Percentiles rank a stretch among this genome's conserved stretches.
phyloP scores from a whole-genome alignment of 2,329 filamentous ascomycete genomes.

The Pleoardoris graminearum region DNA sequence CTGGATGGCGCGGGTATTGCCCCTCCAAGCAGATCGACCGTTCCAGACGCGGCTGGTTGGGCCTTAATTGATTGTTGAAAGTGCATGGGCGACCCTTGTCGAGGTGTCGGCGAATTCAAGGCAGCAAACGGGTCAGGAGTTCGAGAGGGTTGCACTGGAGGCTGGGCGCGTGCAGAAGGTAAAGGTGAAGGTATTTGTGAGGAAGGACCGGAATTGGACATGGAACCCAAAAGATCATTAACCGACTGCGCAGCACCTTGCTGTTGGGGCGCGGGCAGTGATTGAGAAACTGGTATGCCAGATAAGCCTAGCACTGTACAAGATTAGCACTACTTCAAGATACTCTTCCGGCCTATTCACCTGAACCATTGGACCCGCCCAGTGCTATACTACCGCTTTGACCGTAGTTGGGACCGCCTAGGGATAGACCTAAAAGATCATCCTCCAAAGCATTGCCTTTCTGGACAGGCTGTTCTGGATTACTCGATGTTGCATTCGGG shows the following conservation, averaged over 20 bases:
- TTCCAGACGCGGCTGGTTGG: conserved; percentile 34
- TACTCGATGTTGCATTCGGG: conserved; percentile 38
- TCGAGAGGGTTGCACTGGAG: conserved; percentile 39
- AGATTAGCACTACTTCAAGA: conserved; percentile 16
- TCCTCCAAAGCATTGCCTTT: conserved; percentile 76
- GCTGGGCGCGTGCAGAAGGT: conserved; percentile 45
- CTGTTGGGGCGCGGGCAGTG: conserved; percentile 40
- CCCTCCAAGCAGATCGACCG: conserved; percentile 45
- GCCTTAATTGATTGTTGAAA: conserved; percentile 51
- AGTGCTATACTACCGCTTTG: conserved; percentile 82
- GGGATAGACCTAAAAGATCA: conserved; percentile 84
- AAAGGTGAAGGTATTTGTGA: conserved; percentile 53
- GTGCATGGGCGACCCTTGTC: conserved; percentile 55
- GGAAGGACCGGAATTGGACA: conserved; percentile 47
- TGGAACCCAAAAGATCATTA: conserved; percentile 60
- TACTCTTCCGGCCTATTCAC: conserved; percentile 16
- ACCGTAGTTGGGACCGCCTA: conserved; percentile 69
- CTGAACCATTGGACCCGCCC: conserved; percentile 58
- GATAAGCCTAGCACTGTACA: conserved; percentile 37
- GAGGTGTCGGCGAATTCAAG: conserved; percentile 56
- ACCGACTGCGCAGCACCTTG: conserved; percentile 55
- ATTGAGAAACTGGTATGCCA: conserved; percentile 36
- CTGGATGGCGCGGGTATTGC: conserved; percentile 28
- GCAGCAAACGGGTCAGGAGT: conserved; percentile 65
- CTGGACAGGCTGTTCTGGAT: conserved; percentile 49